These are phyloP conservation scores for Ottelia alismoides DNA, from an alignment of 106 monocot genomes.

Conservation along the genomic window DNA sequence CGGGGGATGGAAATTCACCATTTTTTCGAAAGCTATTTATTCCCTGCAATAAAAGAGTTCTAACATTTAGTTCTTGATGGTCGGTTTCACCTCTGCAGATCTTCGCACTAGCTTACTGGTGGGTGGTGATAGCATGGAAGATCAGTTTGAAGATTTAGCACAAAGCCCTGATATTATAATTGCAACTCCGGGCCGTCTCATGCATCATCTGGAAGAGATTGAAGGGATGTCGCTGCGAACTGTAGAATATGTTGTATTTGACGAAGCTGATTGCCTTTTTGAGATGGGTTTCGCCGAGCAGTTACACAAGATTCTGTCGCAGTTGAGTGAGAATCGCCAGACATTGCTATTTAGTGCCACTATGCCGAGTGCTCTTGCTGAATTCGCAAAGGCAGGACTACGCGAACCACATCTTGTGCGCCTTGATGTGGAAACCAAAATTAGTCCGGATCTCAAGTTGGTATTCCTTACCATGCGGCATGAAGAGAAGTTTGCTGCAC, in stretches of 20 bases:
- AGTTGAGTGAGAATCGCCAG: conserved; percentile 68
- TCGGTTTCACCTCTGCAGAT: too few relatives aligned
- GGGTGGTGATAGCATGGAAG: conserved; percentile 93
- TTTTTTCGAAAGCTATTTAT: too few relatives aligned
- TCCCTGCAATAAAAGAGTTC: too few relatives aligned
- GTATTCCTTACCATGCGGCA: conserved; percentile 63
- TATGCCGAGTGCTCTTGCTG: conserved; percentile 68
- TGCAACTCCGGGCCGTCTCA: too few relatives aligned
- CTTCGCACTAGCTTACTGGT: conserved; percentile 61
- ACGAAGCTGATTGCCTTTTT: conserved; percentile 78
- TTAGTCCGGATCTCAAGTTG: too few relatives aligned
- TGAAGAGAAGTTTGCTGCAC: conserved; percentile 76
- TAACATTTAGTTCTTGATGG: too few relatives aligned
- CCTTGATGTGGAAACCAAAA: conserved; percentile 68
- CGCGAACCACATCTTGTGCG: conserved; percentile 66
- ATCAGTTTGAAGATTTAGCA: too few relatives aligned
- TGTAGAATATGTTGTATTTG: conserved; percentile 90
- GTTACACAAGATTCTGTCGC: conserved; percentile 50
- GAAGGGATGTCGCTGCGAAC: conserved; percentile 73
- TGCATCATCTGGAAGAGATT: too few relatives aligned
- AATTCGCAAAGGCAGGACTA: conserved; percentile 75
- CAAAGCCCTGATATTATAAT: too few relatives aligned
- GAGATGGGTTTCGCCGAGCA: too few relatives aligned
- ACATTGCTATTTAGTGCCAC: conserved; percentile 91
- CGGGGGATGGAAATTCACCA: too few relatives aligned